These are phyloP conservation scores for Lathyrus oleraceus DNA, from an alignment of 306 rosid species.

Conservation along the genomic window DNA sequence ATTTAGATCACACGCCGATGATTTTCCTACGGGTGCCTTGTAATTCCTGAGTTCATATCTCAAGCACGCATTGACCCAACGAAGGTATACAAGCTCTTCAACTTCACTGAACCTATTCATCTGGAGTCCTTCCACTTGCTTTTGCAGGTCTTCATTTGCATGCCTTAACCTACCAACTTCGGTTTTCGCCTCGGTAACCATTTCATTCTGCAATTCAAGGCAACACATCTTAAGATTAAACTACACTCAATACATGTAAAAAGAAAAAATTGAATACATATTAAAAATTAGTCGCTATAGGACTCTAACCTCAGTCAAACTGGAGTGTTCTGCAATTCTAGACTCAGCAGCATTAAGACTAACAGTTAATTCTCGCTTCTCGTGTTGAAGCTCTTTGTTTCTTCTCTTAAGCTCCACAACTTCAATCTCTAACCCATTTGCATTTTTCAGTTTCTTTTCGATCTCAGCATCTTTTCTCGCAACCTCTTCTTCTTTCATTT, in stretches of 20 bases:
- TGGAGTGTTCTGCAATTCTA: constrained; percentile 53
- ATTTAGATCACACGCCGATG: constrained; percentile 80
- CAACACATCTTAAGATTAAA: constrained; percentile 28
- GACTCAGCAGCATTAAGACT: constrained; percentile 76
- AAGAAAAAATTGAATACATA: background rate
- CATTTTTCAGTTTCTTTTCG: constrained; percentile 70
- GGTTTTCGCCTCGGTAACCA: constrained; percentile 56
- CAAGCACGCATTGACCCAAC: constrained; percentile 97
- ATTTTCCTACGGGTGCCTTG: constrained; percentile 70
- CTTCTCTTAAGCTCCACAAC: constrained; percentile 72
- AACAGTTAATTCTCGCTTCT: constrained; percentile 76
- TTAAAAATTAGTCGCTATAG: background rate
- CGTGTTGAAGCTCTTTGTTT: constrained; percentile 83
- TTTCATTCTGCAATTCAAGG: constrained; percentile 61
- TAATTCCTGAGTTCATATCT: constrained; percentile 83
- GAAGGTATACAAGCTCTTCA: constrained; percentile 94
- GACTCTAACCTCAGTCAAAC: constrained; percentile 73
- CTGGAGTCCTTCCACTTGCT: constrained; percentile 96
- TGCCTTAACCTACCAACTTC: constrained; percentile 67
- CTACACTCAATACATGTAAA: constrained; percentile 2
- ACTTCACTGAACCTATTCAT: constrained; percentile 89
- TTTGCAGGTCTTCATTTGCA: constrained; percentile 78
- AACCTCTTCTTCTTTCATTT: constrained; percentile 73
- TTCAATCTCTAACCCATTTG: constrained; percentile 68
- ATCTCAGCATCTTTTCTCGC: constrained; percentile 65